Evolutionary conservation across 169 alveolate species (phyloP).

Genomic region (Toxoplasma gondii): DNA sequence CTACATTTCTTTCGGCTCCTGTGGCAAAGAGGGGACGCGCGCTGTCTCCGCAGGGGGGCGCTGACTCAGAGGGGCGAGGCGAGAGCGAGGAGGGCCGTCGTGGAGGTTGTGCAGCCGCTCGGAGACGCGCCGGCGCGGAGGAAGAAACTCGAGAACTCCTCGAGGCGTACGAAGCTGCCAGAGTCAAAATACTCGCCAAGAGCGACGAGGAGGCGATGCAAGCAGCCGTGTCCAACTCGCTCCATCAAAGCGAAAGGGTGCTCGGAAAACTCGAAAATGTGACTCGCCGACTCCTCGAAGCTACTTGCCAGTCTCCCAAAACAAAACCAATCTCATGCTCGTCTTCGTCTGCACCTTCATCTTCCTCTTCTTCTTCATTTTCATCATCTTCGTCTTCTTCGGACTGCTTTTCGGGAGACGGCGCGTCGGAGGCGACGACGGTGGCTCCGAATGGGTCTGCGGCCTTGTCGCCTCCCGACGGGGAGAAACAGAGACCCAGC

Average conservation of each 20-base stretch:
- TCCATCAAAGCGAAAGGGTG: neutral
- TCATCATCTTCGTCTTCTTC: neutral
- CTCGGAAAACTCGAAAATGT: neutral
- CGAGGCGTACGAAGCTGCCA: conserved; percentile 13
- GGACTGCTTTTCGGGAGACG: neutral
- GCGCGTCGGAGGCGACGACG: conserved; percentile 24
- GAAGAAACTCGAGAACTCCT: neutral
- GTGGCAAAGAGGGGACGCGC: neutral
- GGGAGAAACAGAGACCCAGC: neutral
- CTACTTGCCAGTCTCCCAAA: neutral
- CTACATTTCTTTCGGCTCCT: neutral
- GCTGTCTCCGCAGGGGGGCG: neutral
- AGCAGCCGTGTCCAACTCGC: neutral
- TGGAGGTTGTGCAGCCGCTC: neutral
- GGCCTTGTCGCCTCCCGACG: neutral
- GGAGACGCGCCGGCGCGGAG: neutral
- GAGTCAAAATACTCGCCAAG: neutral
- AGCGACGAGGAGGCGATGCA: conserved; percentile 37
- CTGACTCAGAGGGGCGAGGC: neutral
- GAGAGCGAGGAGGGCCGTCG: neutral
- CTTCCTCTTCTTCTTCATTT: neutral
- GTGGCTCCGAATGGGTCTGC: neutral
- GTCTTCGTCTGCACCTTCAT: neutral
- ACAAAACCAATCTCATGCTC: neutral
- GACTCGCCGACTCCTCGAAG: neutral